A percentile compares a stretch with the other conserved stretches of the same genome.
Conservation (phyloP, 371 early-diverging fungal species). For the Vairimorpha necatrix region DNA sequence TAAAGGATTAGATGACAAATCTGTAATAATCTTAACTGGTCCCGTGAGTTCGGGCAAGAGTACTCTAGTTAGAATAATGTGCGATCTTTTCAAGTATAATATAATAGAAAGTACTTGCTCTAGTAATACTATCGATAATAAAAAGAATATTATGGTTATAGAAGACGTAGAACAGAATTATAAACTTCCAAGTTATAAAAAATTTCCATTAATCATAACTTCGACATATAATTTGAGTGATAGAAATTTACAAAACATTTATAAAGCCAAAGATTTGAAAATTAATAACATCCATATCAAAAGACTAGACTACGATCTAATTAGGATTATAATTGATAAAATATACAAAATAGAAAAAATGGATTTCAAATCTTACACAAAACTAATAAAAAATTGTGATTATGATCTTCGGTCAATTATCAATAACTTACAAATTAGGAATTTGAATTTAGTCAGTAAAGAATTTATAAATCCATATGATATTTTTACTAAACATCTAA, state of each 20-base stretch:
- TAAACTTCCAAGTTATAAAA: background rate
- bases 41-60: background rate
- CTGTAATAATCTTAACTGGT: background rate
- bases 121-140: too few relatives aligned
- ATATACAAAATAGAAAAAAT: background rate
- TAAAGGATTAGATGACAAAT: background rate
- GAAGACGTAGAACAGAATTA: background rate
- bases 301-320: background rate
- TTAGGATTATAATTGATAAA: background rate
- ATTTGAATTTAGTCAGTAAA: background rate
- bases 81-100: background rate
- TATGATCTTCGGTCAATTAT: background rate
- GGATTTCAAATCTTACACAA: background rate
- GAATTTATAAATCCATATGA: background rate
- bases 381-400: background rate
- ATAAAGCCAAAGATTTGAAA: background rate
- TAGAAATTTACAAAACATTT: too few relatives aligned
- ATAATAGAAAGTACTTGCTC: background rate
- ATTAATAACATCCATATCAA: too few relatives aligned
- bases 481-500: background rate
- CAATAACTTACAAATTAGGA: background rate
- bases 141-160: background rate
- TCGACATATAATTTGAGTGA: too few relatives aligned
- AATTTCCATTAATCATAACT: background rate
- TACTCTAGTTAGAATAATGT: background rate